A percentile compares a stretch with the other conserved stretches of the same genome.
Evolutionary conservation across 768 basidiomycete species (phyloP).

Genomic region (Auricularia heimuer): DNA sequence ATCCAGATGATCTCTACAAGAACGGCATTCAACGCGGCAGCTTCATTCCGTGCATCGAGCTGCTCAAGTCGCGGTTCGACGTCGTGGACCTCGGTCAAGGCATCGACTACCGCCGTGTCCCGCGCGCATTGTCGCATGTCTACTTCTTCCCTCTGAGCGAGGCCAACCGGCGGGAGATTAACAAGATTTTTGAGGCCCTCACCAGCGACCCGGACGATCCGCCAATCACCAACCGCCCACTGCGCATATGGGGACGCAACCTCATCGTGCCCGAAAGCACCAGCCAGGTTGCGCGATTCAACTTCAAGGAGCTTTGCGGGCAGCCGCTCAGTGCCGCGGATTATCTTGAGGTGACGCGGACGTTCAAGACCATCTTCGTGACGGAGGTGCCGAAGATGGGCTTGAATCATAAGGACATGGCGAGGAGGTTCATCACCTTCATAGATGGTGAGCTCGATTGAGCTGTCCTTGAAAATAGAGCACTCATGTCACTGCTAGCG

Average conservation of each 20-base stretch:
- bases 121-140: conserved; percentile 85
- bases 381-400: conserved; percentile 84
- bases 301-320: conserved; percentile 79
- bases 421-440: conserved; percentile 93
- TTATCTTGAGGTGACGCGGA: conserved; percentile 86
- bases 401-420: conserved; percentile 78
- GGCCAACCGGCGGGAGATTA: conserved; percentile 57
- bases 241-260: conserved; percentile 87
- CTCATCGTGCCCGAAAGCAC: conserved; percentile 73
- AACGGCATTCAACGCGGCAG: conserved; percentile 95
- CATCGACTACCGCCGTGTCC: conserved; percentile 92
- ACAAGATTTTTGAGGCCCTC: conserved; percentile 74
- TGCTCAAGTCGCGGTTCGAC: conserved; percentile 78
- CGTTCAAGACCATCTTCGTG: conserved; percentile 82
- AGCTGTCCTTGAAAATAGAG: background rate
- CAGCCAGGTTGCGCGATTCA: conserved; percentile 71
- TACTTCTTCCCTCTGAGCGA: conserved; percentile 77
- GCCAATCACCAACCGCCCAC: conserved; percentile 47
- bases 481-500: conserved; percentile 31
- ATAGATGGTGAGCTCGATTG: conserved; percentile 60
- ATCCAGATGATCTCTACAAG: conserved; percentile 95
- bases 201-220: conserved; percentile 48
- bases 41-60: conserved; percentile 89
- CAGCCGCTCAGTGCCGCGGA: conserved; percentile 88
- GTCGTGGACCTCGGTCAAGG: conserved; percentile 93